Evolutionary conservation across 2,329 filamentous ascomycete species (phyloP).

Genomic region (Nemania serpens): DNA sequence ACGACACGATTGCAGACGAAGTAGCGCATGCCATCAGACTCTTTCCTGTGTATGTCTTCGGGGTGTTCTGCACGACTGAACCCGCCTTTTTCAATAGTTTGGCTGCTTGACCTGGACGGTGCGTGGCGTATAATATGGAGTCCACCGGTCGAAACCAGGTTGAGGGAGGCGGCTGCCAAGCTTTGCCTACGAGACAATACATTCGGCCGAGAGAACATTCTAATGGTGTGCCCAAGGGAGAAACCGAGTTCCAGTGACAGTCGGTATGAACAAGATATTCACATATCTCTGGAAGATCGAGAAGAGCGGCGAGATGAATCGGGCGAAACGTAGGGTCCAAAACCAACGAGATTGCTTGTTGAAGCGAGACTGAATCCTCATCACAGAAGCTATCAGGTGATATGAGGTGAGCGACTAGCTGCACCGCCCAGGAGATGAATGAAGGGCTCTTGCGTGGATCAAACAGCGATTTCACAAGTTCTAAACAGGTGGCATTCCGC

Average conservation of each 20-base stretch:
- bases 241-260: slow-evolving; percentile 2
- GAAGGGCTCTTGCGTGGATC: slow-evolving; percentile 6
- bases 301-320: slow-evolving; percentile 10
- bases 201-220: slow-evolving; percentile 4
- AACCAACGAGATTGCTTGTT: not conserved
- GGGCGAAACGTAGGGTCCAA: slow-evolving; percentile 2
- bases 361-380: not conserved
- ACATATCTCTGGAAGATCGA: slow-evolving; percentile 16
- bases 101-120: slow-evolving; percentile 1
- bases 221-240: slow-evolving; percentile 1
- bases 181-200: not conserved
- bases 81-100: not conserved
- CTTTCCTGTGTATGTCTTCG: not conserved
- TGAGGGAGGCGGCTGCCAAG: not conserved
- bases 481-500: not conserved
- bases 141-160: not conserved
- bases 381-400: not conserved
- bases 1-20: not conserved
- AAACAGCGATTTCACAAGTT: slow-evolving; percentile 20
- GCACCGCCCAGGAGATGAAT: slow-evolving; percentile 20
- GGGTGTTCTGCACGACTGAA: not conserved
- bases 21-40: slow-evolving; percentile 8
- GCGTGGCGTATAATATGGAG: slow-evolving; percentile 1
- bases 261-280: slow-evolving; percentile 7
- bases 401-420: not conserved